phyloP scores from a whole-genome alignment of 257 asterid species.

The Solanum lignicaule region DNA sequence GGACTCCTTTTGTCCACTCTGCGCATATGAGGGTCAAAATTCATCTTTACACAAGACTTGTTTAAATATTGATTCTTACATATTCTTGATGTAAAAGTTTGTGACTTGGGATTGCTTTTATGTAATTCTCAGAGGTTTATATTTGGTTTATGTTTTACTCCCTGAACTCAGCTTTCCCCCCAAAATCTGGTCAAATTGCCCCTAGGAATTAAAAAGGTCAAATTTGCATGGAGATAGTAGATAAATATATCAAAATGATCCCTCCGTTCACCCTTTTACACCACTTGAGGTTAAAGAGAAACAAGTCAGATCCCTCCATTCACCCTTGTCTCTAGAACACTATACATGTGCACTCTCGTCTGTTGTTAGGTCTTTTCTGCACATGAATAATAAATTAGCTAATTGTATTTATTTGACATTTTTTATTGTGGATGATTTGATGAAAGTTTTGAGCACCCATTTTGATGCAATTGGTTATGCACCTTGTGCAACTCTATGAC shows the following conservation, averaged over 20 bases:
- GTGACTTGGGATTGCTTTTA: background rate
- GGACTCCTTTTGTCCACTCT: background rate
- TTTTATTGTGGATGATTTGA: background rate
- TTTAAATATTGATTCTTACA: background rate
- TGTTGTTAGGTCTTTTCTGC: background rate
- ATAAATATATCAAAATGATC: background rate
- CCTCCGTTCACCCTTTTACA: background rate
- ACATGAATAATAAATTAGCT: background rate
- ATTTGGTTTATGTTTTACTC: background rate
- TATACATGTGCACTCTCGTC: background rate
- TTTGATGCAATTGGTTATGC: slow-evolving; percentile 2
- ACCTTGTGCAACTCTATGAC: background rate
- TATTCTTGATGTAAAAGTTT: background rate
- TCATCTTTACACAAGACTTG: background rate
- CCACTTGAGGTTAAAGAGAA: background rate
- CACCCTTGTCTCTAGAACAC: background rate
- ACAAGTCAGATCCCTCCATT: background rate
- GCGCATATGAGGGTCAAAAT: background rate
- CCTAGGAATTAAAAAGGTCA: background rate
- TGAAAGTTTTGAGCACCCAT: background rate
- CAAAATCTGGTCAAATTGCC: background rate
- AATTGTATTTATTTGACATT: background rate
- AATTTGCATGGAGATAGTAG: background rate
- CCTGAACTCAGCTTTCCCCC: background rate
- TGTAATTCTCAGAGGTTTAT: background rate